phyloP scores from a whole-genome alignment of 2,329 filamentous ascomycete species.

The Elsinoe perseae region DNA sequence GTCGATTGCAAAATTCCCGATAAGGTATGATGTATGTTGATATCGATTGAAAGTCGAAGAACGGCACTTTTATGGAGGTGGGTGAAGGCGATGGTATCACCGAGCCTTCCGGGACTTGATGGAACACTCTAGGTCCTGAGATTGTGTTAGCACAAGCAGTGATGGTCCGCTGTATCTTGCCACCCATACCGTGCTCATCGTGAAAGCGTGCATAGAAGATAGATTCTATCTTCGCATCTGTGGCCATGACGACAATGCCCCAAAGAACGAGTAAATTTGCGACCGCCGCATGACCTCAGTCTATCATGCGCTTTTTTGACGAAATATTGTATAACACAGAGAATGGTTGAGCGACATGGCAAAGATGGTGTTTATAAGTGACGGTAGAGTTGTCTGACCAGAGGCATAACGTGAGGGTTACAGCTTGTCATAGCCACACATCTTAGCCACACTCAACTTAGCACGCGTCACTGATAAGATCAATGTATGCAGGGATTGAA shows the following conservation, averaged over 20 bases:
- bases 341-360: background rate
- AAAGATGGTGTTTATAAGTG: no score
- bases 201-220: conserved; percentile 63
- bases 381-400: no score
- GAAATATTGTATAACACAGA: background rate
- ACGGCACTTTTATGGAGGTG: conserved; percentile 46
- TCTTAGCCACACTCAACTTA: no score
- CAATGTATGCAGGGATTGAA: no score
- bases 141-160: background rate
- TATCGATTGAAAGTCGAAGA: conserved; percentile 79
- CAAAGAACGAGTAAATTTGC: background rate
- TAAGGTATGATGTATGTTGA: conserved; percentile 91
- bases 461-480: no score
- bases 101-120: conserved; percentile 56
- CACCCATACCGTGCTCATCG: conserved; percentile 43
- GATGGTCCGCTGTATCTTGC: background rate
- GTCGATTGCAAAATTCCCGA: conserved; percentile 89
- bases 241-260: conserved; percentile 4
- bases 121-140: conserved; percentile 54
- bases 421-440: no score
- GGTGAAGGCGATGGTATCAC: conserved; percentile 41
- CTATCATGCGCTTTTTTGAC: no score
- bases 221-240: conserved; percentile 32
- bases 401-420: no score
- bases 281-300: background rate